Base-by-base conservation (phyloP, 371 early-diverging fungal genomes). In the Zychaea mexicana region DNA sequence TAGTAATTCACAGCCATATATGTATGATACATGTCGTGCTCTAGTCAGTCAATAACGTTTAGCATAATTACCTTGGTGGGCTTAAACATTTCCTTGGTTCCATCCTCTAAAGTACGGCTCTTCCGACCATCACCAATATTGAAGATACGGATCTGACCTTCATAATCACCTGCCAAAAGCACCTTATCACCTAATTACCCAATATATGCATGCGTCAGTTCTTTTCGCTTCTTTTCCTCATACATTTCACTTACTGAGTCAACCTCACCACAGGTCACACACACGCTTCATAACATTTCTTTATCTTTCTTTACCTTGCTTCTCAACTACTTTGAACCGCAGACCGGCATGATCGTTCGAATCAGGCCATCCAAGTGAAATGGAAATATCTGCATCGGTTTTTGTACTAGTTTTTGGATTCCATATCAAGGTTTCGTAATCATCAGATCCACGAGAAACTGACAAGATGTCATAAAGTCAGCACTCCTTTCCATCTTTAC, bases 401-500 rank as follows among this genome's bases (percentile, higher is more conserved):
- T 42, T 26, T 9, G 70, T 82, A 38, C 80, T 79, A 12, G 69
- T 75, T 3, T 31, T 38, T 8, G 71, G 71, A 46, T 74, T 54
- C 83, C 83, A 82, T 2, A 78, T 30, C 27, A 79, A 54, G 21
- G 71, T 70, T 27, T 82, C 80, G 57, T 65, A 60, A 67, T 82
- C 83, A 13, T 68, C 63, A 15, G 76, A 60, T 13, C 74, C 78
- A 15, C 83, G 69, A 0, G 82, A 79, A 0, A 79, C 78, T 72
- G 42, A 3, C 0, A 42, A 3, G 4, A 42, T 42, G 13, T 15
- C 3, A 4, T 15, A 39, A 39, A 1, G n/a, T 8, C 6, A 33
- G 12, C 6, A 12, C 45, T 13, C 31, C 21, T 10, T 26, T 10
- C 38, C 24, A 46, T 32, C 28, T 19, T n/a, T 55, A 12, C 27